Base-by-base conservation (phyloP, 148 eudicot genomes). In the Vaccinium vitisidaea region DNA sequence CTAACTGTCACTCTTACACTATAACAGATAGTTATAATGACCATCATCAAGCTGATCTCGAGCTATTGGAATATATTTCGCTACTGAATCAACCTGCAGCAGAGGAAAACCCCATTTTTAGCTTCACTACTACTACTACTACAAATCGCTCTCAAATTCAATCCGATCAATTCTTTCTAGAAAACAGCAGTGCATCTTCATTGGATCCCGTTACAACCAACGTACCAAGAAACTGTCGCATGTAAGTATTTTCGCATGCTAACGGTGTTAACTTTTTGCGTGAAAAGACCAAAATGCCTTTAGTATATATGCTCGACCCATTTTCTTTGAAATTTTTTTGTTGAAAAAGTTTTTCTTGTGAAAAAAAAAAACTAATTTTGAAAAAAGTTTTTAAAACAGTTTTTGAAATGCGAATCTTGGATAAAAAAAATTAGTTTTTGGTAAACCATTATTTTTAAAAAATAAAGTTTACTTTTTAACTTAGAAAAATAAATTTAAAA, bases 151-250 rank as follows among this genome's bases (percentile, higher is more conserved):
- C 78, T 23, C 82, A 39, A 39, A 39, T 39, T 39, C 43, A 32
- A 19, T 15, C 43, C 1, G 5, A 46, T 39, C 50, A 63, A 1
- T 15, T 19, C 50, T 32, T 63, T 9, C 71, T 19, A 80, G 82
- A 80, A 36, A 10, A 6, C 27, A 59, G 32, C 12, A 58, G 16
- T n/a, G 82, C 27, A 36, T 58, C 71, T 59, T 59, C 82, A 12
- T 63, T 80, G 25, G 39, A 19, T 59, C n/a, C 82, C 27, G 4
- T 58, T 53, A 11, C 55, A 15, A 58, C n/a, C 52, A 54, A 54
- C 61, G 1, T 39, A 6, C 83, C 83, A 58, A 59, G 30, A 61
- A 80, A 27, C 71, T 39, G 12, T 80, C 50, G 59, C 83, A 80
- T 59, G 83, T 73, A 80, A 80, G 73, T 80, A 8, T 19, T 16